phyloP scores from a whole-genome alignment of 2,329 filamentous ascomycete species.

The Exophiala alcalophila region DNA sequence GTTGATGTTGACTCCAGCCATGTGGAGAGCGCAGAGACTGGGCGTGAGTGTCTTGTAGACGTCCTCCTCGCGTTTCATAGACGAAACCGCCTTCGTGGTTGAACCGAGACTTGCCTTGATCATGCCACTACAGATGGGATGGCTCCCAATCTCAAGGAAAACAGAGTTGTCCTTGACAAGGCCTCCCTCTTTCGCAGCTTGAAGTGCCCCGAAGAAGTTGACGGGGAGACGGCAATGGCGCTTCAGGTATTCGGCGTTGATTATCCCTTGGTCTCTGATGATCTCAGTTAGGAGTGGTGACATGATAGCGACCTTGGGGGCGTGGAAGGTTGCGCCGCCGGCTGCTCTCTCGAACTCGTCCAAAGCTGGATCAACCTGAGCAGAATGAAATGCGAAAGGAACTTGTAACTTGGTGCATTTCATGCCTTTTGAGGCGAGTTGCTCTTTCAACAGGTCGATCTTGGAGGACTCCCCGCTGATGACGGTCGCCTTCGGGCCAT shows the following conservation, averaged over 20 bases:
- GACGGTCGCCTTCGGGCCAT: slow-evolving; percentile 71
- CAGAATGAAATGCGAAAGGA: slow-evolving; percentile 65
- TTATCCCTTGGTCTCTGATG: slow-evolving; percentile 54
- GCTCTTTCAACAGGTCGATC: slow-evolving; percentile 53
- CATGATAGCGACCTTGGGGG: slow-evolving; percentile 61
- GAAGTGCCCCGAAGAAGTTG: slow-evolving; percentile 63
- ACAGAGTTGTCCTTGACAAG: slow-evolving; percentile 63
- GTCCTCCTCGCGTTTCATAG: slow-evolving; percentile 61
- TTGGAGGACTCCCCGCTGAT: slow-evolving; percentile 61
- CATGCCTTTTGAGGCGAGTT: slow-evolving; percentile 53
- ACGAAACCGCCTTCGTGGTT: slow-evolving; percentile 56
- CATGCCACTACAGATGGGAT: slow-evolving; percentile 67
- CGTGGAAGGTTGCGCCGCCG: slow-evolving; percentile 53
- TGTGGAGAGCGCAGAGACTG: slow-evolving; percentile 59
- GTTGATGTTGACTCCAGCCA: slow-evolving; percentile 60
- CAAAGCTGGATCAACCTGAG: slow-evolving; percentile 62
- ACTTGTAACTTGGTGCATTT: slow-evolving; percentile 63
- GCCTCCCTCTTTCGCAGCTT: slow-evolving; percentile 56
- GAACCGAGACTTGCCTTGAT: slow-evolving; percentile 62
- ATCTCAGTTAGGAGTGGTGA: slow-evolving; percentile 65
- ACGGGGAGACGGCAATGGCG: slow-evolving; percentile 66
- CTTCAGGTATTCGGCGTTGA: slow-evolving; percentile 62
- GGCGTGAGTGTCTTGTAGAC: slow-evolving; percentile 62
- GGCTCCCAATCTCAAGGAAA: slow-evolving; percentile 72
- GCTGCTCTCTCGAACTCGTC: slow-evolving; percentile 58